Evolutionary conservation across 768 basidiomycete species (phyloP).

Genomic region (Kwoniella botswanensis): DNA sequence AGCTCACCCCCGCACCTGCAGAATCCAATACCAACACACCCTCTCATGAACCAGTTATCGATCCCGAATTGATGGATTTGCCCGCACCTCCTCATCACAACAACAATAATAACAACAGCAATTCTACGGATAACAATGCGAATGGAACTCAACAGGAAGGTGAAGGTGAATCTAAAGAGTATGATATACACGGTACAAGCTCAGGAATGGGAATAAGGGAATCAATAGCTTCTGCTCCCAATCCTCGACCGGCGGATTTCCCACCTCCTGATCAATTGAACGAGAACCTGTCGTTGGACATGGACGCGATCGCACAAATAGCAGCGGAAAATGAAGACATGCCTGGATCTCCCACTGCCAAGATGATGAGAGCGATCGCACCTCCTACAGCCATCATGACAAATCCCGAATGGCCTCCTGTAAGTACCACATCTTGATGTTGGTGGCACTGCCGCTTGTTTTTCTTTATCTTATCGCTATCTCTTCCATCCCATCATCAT

Average conservation of each 20-base stretch:
- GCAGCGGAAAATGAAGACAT: constrained; percentile 35
- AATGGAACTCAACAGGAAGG: constrained; percentile 1
- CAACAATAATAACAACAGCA: constrained; percentile 11
- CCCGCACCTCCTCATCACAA: constrained; percentile 35
- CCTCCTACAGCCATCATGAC: constrained; percentile 44
- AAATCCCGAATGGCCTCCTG: constrained; percentile 46
- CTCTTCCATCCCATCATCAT: constrained; percentile 3
- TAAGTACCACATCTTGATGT: constrained; percentile 27
- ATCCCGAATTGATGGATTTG: constrained; percentile 43
- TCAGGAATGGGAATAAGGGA: constrained; percentile 37
- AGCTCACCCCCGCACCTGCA: constrained; percentile 13
- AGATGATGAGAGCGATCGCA: constrained; percentile 47
- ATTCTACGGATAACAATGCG: constrained; percentile 1
- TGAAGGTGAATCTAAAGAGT: background rate
- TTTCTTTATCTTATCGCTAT: constrained; percentile 21
- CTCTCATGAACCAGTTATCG: constrained; percentile 34
- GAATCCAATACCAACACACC: constrained; percentile 1
- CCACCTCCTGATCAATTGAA: constrained; percentile 27
- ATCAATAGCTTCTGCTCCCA: constrained; percentile 49
- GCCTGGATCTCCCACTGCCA: constrained; percentile 49
- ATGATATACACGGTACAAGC: background rate
- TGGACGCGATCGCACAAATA: constrained; percentile 28
- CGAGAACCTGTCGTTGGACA: constrained; percentile 35
- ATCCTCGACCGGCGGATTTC: constrained; percentile 46
- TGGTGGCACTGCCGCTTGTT: constrained; percentile 41